Conservation (phyloP, 768 basidiomycete species). For the Epithele typhae region DNA sequence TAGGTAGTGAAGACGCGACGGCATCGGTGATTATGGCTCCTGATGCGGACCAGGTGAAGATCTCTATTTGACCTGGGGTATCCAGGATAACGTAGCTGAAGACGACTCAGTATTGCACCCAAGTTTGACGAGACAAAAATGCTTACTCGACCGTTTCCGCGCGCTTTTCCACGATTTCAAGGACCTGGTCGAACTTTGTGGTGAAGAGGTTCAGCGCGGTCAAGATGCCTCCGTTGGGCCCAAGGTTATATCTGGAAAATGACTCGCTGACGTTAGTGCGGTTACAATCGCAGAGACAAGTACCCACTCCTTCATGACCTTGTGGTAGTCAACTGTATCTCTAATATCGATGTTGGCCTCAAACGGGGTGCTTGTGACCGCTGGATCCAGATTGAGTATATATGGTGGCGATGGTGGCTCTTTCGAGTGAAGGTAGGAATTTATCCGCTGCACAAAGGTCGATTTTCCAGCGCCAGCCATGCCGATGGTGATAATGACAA, state of each 20-base stretch:
- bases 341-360: conserved; percentile 97
- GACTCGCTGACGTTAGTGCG: background rate
- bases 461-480: conserved; percentile 99
- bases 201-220: conserved; percentile 97
- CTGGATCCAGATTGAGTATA: conserved; percentile 96
- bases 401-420: conserved; percentile 75
- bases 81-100: conserved; percentile 89
- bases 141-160: conserved; percentile 83
- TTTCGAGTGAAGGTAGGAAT: conserved; percentile 79
- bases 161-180: conserved; percentile 86
- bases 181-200: conserved; percentile 97
- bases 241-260: conserved; percentile 81
- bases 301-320: conserved; percentile 99
- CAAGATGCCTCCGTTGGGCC: conserved; percentile 96
- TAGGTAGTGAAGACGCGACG: conserved; percentile 86
- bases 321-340: conserved; percentile 94
- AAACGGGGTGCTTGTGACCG: conserved; percentile 86
- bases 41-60: conserved; percentile 99
- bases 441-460: conserved; percentile 93
- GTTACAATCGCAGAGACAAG: conserved; percentile 8
- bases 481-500: conserved; percentile 86
- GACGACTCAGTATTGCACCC: background rate
- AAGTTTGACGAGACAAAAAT: background rate
- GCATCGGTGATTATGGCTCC: conserved; percentile 99
- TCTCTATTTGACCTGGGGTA: conserved; percentile 98